Conservation (phyloP, 306 rosid species). For the Morella rubra region DNA sequence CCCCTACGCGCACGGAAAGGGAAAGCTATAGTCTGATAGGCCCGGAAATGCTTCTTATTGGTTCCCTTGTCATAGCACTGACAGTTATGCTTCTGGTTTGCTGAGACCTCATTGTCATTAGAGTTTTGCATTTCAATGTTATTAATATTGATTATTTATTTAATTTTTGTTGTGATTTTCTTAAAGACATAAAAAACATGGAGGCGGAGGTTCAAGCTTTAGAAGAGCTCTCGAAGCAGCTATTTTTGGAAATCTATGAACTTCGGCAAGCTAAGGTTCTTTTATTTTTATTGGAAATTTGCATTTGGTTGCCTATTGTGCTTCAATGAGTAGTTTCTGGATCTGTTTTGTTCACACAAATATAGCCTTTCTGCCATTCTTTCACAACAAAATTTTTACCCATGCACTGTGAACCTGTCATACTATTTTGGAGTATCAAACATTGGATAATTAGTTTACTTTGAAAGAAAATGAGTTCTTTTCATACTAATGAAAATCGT, state of each 20-base stretch:
- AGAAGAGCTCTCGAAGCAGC: constrained; percentile 95
- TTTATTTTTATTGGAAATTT: constrained; percentile 11
- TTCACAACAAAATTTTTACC: not conserved
- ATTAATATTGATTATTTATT: not conserved
- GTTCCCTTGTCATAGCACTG: not conserved
- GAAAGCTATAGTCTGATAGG: too few relatives aligned
- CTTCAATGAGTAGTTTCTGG: not conserved
- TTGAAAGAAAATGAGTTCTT: not conserved
- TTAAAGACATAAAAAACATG: constrained; percentile 72
- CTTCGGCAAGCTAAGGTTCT: constrained; percentile 94
- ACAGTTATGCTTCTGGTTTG: constrained; percentile 4
- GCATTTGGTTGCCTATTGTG: constrained; percentile 13
- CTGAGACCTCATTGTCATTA: not conserved
- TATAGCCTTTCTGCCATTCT: not conserved
- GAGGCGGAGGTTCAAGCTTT: constrained; percentile 92
- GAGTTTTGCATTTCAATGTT: not conserved
- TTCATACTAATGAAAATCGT: not conserved
- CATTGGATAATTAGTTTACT: not conserved
- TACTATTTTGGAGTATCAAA: not conserved
- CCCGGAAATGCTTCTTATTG: too few relatives aligned
- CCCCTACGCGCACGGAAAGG: too few relatives aligned
- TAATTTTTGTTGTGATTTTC: constrained; percentile 20
- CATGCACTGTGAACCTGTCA: too few relatives aligned
- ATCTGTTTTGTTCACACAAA: not conserved
- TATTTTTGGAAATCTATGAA: constrained; percentile 94